These are phyloP conservation scores for Halenospora varia DNA, from an alignment of 495 filamentous ascomycete species.

Conservation along the genomic window DNA sequence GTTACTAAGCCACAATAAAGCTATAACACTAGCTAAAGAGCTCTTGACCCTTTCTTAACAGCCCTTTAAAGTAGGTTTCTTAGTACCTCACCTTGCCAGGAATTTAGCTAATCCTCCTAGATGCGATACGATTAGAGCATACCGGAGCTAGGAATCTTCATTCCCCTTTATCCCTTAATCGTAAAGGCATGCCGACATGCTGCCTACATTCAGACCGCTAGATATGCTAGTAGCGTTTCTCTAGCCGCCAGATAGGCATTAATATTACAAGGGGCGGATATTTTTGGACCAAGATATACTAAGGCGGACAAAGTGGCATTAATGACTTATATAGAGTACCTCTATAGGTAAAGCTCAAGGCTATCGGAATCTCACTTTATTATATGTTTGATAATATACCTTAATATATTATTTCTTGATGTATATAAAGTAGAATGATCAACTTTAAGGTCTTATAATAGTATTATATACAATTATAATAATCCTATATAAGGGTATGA, in stretches of 20 bases:
- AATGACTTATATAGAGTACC: not conserved
- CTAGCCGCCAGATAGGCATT: not conserved
- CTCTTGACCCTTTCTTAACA: not conserved
- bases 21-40: not conserved
- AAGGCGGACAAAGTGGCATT: not conserved
- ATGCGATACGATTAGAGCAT: not conserved
- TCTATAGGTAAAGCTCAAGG: not conserved
- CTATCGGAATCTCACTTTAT: not conserved
- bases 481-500: not conserved
- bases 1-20: not conserved
- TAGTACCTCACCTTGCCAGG: not conserved
- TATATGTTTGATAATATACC: not conserved
- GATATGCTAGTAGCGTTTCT: not conserved
- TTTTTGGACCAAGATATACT: not conserved
- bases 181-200: slow-evolving; percentile 2
- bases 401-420: not conserved
- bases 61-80: not conserved
- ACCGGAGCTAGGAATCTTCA: slow-evolving; percentile 2
- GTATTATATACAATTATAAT: slow-evolving; percentile 1
- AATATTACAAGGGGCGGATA: not conserved
- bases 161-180: slow-evolving; percentile 4
- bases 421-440: not conserved
- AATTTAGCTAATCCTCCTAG: not conserved
- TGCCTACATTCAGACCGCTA: not conserved
- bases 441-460: not conserved